Evolutionary conservation across 2,329 filamentous ascomycete genomes (phyloP).

Genomic region (Emericellopsis atlantica): DNA sequence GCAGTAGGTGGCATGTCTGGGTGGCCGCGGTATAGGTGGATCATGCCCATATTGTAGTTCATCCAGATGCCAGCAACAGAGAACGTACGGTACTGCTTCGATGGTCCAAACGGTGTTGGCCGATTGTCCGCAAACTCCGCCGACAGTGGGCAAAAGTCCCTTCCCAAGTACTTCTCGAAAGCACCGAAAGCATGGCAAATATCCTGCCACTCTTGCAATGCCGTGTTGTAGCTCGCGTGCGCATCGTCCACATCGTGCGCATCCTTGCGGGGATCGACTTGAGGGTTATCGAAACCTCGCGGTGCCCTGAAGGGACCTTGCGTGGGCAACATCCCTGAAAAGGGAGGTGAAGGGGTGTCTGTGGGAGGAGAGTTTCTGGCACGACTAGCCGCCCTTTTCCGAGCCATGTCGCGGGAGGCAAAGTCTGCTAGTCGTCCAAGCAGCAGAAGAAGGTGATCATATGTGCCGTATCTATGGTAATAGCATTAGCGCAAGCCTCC

Average conservation of each 20-base stretch:
- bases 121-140: constrained; percentile 49
- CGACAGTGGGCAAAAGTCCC: constrained; percentile 64
- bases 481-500: no score
- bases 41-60: constrained; percentile 74
- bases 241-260: constrained; percentile 42
- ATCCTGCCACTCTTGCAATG: constrained; percentile 64
- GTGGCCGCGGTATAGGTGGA: constrained; percentile 70
- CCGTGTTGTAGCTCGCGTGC: constrained; percentile 52
- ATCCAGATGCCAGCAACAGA: constrained; percentile 83
- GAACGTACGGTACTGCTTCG: constrained; percentile 72
- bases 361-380: constrained; percentile 14
- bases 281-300: constrained; percentile 40
- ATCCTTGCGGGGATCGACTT: constrained; percentile 26
- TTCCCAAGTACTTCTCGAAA: constrained; percentile 53
- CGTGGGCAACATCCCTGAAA: constrained; percentile 43
- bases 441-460: constrained; percentile 76
- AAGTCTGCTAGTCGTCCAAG: constrained; percentile 73
- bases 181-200: constrained; percentile 60
- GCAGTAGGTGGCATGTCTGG: constrained; percentile 85
- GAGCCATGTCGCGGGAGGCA: constrained; percentile 58
- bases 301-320: constrained; percentile 35
- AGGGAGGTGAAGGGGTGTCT: constrained; percentile 27
- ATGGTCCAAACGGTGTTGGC: constrained; percentile 68
- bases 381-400: constrained; percentile 56
- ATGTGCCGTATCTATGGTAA: constrained; percentile 60